These are phyloP conservation scores for Acacia melanoxylon DNA, from an alignment of 306 rosid species.

Conservation along the genomic window DNA sequence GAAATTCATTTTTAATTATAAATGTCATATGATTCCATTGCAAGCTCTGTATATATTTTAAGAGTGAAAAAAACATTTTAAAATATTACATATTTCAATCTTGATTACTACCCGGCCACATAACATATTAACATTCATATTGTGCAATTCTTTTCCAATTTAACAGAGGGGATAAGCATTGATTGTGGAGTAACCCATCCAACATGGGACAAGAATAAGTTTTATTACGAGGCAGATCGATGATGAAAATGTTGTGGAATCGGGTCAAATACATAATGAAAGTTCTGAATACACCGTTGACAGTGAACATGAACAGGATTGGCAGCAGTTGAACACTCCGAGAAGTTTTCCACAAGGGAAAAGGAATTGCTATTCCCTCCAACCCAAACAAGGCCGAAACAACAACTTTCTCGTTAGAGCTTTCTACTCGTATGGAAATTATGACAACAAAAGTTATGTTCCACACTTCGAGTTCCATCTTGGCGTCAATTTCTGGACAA, in stretches of 20 bases:
- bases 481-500: background rate
- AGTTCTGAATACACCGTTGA: background rate
- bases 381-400: constrained; percentile 29
- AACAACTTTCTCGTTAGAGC: constrained; percentile 40
- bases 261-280: background rate
- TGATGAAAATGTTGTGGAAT: background rate
- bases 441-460: background rate
- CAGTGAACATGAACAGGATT: too few relatives aligned
- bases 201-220: background rate
- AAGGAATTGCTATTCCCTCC: constrained; percentile 47
- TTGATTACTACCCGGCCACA: too few relatives aligned
- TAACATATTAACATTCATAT: too few relatives aligned
- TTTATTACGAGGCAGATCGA: background rate
- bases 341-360: constrained; percentile 49
- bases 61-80: too few relatives aligned
- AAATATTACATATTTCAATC: too few relatives aligned
- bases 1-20: too few relatives aligned
- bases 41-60: too few relatives aligned
- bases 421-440: background rate
- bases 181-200: background rate
- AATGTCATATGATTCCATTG: too few relatives aligned
- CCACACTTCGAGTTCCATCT: background rate
- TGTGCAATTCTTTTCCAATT: background rate
- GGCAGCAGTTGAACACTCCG: background rate
- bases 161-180: background rate